These are phyloP conservation scores for Talaromyces sp. DNA, from an alignment of 2,329 filamentous ascomycete species.

Conservation along the genomic window DNA sequence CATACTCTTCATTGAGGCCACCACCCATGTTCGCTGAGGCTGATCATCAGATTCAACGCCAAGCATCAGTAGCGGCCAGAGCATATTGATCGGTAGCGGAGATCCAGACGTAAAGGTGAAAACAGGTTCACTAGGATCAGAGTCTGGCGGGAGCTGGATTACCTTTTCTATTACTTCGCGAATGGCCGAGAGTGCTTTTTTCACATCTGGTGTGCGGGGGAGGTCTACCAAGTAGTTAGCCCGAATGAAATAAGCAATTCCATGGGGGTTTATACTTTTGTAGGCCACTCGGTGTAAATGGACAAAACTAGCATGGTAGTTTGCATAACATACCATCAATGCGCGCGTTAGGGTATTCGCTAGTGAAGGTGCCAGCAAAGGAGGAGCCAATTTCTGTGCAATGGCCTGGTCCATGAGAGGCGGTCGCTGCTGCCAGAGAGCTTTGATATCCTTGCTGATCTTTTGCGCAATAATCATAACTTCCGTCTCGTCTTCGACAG, in stretches of 20 bases:
- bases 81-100: conserved; percentile 50
- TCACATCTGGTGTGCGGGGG: conserved; percentile 44
- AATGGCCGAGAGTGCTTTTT: conserved; percentile 3
- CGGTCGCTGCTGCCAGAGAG: conserved; percentile 47
- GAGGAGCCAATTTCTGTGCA: conserved; percentile 45
- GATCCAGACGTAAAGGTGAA: conserved; percentile 6
- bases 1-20: conserved; percentile 40
- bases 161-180: conserved; percentile 5
- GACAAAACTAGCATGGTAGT: conserved; percentile 53
- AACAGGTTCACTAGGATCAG: conserved; percentile 18
- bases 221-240: conserved; percentile 28
- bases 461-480: conserved; percentile 51
- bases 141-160: background rate
- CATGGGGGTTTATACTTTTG: conserved; percentile 4
- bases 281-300: conserved; percentile 55
- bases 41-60: conserved; percentile 50
- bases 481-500: conserved; percentile 54
- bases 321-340: conserved; percentile 53
- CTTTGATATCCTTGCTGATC: conserved; percentile 48
- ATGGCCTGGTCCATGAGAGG: conserved; percentile 54
- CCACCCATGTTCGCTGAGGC: conserved; percentile 48
- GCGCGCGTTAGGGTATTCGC: conserved; percentile 48
- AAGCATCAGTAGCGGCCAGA: conserved; percentile 55
- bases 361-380: conserved; percentile 45
- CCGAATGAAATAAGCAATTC: background rate